A percentile compares a stretch with the other conserved stretches of the same genome.
Evolutionary conservation across 1,139 yeast species (phyloP).

Genomic region (Hemisphaericaspora subhashii): DNA sequence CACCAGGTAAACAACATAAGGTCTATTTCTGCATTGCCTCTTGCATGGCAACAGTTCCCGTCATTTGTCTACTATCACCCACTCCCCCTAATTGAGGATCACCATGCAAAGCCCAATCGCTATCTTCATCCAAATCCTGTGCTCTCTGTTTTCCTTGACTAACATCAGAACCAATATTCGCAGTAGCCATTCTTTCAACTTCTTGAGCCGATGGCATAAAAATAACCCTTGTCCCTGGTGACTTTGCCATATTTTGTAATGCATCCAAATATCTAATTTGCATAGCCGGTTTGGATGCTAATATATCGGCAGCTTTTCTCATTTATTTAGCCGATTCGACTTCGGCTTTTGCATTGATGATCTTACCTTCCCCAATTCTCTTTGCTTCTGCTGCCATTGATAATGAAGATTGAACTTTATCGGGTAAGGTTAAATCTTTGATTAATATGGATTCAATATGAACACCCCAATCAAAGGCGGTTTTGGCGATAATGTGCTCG

Average conservation of each 20-base stretch:
- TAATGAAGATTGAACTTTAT: slow-evolving; percentile 58
- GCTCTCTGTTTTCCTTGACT: slow-evolving; percentile 13
- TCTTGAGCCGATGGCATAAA: slow-evolving; percentile 65
- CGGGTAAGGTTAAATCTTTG: slow-evolving; percentile 63
- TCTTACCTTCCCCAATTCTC: slow-evolving; percentile 76
- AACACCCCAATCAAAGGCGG: slow-evolving; percentile 75
- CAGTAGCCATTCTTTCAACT: slow-evolving; percentile 37
- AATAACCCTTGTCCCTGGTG: slow-evolving; percentile 64
- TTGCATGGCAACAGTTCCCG: slow-evolving; percentile 30
- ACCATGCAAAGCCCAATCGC: slow-evolving; percentile 19
- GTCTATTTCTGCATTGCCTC: slow-evolving; percentile 23
- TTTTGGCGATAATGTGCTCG: slow-evolving; percentile 59
- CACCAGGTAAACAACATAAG: not conserved
- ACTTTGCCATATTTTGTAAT: slow-evolving; percentile 71
- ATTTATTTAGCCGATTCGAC: slow-evolving; percentile 74
- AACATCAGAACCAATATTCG: slow-evolving; percentile 16
- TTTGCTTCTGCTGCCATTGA: slow-evolving; percentile 78
- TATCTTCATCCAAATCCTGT: slow-evolving; percentile 21
- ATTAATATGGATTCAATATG: slow-evolving; percentile 67
- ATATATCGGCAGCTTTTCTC: slow-evolving; percentile 78
- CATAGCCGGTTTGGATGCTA: slow-evolving; percentile 77
- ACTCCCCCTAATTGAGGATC: slow-evolving; percentile 6
- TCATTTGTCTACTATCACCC: slow-evolving; percentile 15
- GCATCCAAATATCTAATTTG: slow-evolving; percentile 79
- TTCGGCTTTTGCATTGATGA: slow-evolving; percentile 74